Evolutionary conservation across 2,329 filamentous ascomycete genomes (phyloP), one percentile per base, ranked within the genome.

Genomic region (Diaporthe sp.): DNA sequence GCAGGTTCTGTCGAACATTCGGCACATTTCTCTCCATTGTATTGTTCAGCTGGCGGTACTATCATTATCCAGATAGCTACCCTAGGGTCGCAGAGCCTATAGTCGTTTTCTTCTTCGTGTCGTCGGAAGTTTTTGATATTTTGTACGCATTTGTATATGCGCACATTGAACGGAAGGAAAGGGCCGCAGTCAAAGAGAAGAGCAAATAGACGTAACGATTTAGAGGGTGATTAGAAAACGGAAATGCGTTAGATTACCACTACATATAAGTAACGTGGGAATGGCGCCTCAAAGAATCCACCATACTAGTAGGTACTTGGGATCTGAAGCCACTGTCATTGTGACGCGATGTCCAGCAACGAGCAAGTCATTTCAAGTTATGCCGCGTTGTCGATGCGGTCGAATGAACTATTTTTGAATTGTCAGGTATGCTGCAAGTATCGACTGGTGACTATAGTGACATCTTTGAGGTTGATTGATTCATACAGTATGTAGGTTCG

Each of bases 21-120:
- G 74, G 74, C 28, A 68, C 71, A 28, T 44, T 67, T 17, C 25
- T 67, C 34, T 62, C 71, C 34, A 71, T 74, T 37, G 39, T 74
- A 3, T 17, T 74, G 51, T 76, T 76, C 42, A 15, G 3, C 39
- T 76, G 74, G 74, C 28, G 74, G 44, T 71, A 76, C 46, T 76
- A 17, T 42, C 71, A 74, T 42, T 76, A 76, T 34, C 74, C 74
- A 7, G 31, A 39, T n/a, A 51, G 51, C 71, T 76, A 74, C 51
- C 74, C 74, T 19, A 46, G 42, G 42, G 74, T 76, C 19, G 74
- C 37, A 31, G 46, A 62, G 61, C 74, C 74, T 12, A 60, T 76
- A 39, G 71, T 49, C 3, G 44, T 74, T 28, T 74, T 76, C 57
- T 46, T 76, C 51, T 70, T 70, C 15, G 28, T 28, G n/a, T 2